Evolutionary conservation across 352 stramenopile species (phyloP), one percentile per base, ranked within the genome.

Genomic region (Phytopythium aichiense): DNA sequence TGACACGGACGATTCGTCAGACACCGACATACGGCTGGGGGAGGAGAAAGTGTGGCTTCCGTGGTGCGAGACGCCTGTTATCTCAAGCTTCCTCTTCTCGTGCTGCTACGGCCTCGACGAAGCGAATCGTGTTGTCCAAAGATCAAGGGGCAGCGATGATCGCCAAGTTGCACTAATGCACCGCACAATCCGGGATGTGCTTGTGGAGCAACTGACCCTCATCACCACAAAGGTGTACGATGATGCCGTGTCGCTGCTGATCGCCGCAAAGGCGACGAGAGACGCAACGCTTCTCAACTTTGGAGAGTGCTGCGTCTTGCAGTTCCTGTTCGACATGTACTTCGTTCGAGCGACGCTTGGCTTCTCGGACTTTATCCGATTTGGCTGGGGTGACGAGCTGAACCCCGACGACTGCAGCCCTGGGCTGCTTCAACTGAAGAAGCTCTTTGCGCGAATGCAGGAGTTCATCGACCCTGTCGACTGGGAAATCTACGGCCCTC

Each of bases 271-370:
- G 65, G 37, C 63, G 6, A 67, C 57, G 15, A 73, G 87, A 63
- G 76, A 67, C 35, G 71, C 77, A 30, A 75, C 69, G 7, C 67
- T 84, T 31, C 65, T 94, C 31, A 91, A 94, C 51, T 94, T 96
- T 64, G 87, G 87, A 31, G 82, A 96, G 66, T 92, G 73, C 55
- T 93, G 82, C 59, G 81, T 91, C 56, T 74, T 89, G 58, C 87
- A 96, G 69, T 92, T 92, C 59, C 71, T 96, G 9, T 96, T 96
- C 56, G 87, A 96, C 59, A 87, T 96, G 79, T 94, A 96, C 64
- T 96, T 94, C 67, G 81, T 96, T 37, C 87, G 87, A 8, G 83
- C 87, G 16, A 91, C 84, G 16, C 71, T 94, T 25, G 87, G 87
- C 12, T 92, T 92, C 60, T 91, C 81, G 9, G 85, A 92, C 58